Conservation (phyloP, 2,329 filamentous ascomycete species). For the Ophidiomyces ophidiicola region DNA sequence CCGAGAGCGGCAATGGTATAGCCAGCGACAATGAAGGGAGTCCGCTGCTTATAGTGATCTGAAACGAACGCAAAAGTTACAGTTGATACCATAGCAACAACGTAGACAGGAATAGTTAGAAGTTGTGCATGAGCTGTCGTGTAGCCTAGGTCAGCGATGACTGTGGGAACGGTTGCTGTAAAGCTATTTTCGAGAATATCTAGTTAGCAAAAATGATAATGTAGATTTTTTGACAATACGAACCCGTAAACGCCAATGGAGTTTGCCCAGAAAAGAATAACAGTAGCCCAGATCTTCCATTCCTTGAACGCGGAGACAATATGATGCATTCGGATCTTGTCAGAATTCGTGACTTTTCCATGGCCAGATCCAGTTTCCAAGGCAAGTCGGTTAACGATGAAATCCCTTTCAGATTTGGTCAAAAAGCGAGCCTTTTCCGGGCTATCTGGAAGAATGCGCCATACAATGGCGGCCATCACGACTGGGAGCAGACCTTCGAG, state of each 20-base stretch:
- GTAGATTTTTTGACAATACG: constrained; percentile 7
- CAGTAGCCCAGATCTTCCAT: constrained; percentile 35
- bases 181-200: constrained; percentile 16
- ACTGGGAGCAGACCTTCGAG: constrained; percentile 40
- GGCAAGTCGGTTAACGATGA: constrained; percentile 24
- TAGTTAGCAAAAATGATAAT: constrained; percentile 9
- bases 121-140: constrained; percentile 32
- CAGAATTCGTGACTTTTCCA: constrained; percentile 20
- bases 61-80: constrained; percentile 21
- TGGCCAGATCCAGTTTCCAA: constrained; percentile 16
- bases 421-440: constrained; percentile 49
- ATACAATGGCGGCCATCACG: constrained; percentile 38
- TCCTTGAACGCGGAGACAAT: constrained; percentile 37
- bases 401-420: constrained; percentile 34
- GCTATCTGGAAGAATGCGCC: constrained; percentile 56
- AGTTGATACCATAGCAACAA: constrained; percentile 18
- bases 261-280: constrained; percentile 18
- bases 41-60: constrained; percentile 22
- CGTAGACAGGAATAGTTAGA: constrained; percentile 25
- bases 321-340: constrained; percentile 30
- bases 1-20: constrained; percentile 56
- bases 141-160: constrained; percentile 28
- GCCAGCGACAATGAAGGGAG: constrained; percentile 40
- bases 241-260: constrained; percentile 18
- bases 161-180: constrained; percentile 20